Evolutionary conservation across 495 filamentous ascomycete genomes (phyloP).

Genomic region (Acidomyces sp.): DNA sequence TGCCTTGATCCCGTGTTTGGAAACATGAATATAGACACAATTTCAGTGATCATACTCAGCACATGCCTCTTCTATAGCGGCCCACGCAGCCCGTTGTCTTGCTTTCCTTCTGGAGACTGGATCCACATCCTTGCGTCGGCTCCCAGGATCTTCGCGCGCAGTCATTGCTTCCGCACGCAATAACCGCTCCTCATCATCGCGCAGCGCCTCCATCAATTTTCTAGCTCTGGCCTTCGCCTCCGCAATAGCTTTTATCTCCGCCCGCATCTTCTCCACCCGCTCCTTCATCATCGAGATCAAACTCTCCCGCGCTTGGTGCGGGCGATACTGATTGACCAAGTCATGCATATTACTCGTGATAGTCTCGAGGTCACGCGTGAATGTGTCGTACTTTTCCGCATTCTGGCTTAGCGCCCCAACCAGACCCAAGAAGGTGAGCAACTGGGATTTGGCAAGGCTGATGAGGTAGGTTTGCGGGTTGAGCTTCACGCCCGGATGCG

Average conservation of each 20-base stretch:
- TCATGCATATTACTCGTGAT: conserved; percentile 82
- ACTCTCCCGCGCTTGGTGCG: conserved; percentile 86
- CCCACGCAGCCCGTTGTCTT: conserved; percentile 21
- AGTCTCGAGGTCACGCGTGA: conserved; percentile 61
- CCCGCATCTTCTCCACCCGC: conserved; percentile 55
- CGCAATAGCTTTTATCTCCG: conserved; percentile 66
- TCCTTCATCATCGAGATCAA: conserved; percentile 87
- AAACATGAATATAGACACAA: too few species aligned
- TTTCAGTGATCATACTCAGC: too few species aligned
- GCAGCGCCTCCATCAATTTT: conserved; percentile 49
- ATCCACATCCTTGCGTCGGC: conserved; percentile 3
- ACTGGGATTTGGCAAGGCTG: conserved; percentile 61
- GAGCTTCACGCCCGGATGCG: conserved; percentile 28
- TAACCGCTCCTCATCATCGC: conserved; percentile 33
- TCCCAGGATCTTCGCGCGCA: not conserved
- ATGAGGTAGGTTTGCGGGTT: conserved; percentile 67
- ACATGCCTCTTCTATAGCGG: conserved; percentile 18
- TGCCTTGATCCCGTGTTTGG: too few species aligned
- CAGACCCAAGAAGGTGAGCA: conserved; percentile 77
- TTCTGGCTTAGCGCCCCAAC: conserved; percentile 53
- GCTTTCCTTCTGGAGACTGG: conserved; percentile 15
- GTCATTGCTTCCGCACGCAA: conserved; percentile 31
- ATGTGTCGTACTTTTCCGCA: conserved; percentile 41
- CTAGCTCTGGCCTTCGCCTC: conserved; percentile 60
- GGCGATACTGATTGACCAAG: conserved; percentile 84